Base-by-base conservation (phyloP, 306 rosid genomes). In the Quercus agrifolia region DNA sequence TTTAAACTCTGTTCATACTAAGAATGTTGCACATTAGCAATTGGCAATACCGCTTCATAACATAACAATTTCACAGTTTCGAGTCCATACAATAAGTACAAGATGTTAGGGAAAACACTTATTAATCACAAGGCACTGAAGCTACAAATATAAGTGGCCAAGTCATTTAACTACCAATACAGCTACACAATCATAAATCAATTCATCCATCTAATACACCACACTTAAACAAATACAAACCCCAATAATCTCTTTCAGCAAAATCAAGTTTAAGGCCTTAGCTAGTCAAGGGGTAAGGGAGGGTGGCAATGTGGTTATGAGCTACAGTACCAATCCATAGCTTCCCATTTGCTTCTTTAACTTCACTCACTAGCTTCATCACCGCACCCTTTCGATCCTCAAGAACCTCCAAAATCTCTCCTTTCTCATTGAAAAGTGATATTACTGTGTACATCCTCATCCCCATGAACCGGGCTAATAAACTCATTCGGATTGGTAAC, bases 281-380 rank as follows among this genome's bases (percentile, higher is more conserved):
- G 12, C 30, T 52, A 64, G 52, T 38, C 35, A 49, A 86, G 78
- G 97, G 93, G 82, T 92, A 91, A 86, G 92, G 80, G 66, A 95
- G 79, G 3, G 98, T 92, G 64, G 97, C 92, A 76, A 92, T 91
- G 59, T 92, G 94, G 77, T 95, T 95, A 82, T 95, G 98, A 77
- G 97, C 99, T 11, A 95, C 99, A 1, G 98, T 92, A 69, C 98
- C 99, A 79, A 92, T 92, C 99, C 98, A 95, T 51, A 95, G 91
- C 81, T 90, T 95, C 2, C 96, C 99, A 0, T 89, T 69, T 0
- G 56, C 87, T 70, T 92, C 92, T 79, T 88, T 89, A n/a, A 95
- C 99, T 84, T 95, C 97, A 49, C 97, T 92, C 44, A 92, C 97
- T 11, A 95, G 78, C 86, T 91, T 89, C 99, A 92, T 95, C 0